phyloP scores from a whole-genome alignment of 2,329 filamentous ascomycete species.

The Botryosphaeria dothidea region DNA sequence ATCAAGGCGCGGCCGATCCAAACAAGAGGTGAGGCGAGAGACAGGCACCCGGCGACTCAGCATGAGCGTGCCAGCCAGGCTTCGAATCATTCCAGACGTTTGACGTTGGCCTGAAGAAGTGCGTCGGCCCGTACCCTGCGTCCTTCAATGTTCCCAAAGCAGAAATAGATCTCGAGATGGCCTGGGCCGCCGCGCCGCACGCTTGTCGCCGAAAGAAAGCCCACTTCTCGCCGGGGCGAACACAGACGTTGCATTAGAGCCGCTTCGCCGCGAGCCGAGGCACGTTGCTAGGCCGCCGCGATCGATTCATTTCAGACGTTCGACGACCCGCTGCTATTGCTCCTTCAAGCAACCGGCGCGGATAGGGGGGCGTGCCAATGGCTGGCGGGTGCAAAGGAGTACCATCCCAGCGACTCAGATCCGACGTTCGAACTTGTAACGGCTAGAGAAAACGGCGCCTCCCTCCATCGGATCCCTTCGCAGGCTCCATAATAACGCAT shows the following conservation, averaged over 20 bases:
- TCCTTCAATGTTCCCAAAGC: constrained; percentile 1
- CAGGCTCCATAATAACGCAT: neutral
- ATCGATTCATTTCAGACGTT: constrained; percentile 16
- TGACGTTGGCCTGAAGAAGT: neutral
- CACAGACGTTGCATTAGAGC: neutral
- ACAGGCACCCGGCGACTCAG: neutral
- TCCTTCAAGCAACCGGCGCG: neutral
- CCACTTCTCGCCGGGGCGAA: neutral
- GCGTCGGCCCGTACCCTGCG: neutral
- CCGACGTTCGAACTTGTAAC: constrained; percentile 8
- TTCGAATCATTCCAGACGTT: constrained; percentile 11
- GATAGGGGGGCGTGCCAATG: neutral
- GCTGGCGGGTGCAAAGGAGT: neutral
- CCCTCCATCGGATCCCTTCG: neutral
- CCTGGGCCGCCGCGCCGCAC: neutral
- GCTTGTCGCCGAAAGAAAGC: neutral
- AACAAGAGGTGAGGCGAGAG: too few relatives aligned
- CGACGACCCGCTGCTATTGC: neutral
- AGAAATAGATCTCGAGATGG: neutral
- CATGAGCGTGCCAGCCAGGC: too few relatives aligned
- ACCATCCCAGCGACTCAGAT: constrained; percentile 9
- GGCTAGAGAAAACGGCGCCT: neutral
- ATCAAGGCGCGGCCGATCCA: neutral
- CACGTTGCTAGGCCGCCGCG: neutral
- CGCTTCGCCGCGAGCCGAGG: neutral